These are phyloP conservation scores for Sclerotinia subarctica DNA, from an alignment of 2,329 filamentous ascomycete species.

Conservation along the genomic window DNA sequence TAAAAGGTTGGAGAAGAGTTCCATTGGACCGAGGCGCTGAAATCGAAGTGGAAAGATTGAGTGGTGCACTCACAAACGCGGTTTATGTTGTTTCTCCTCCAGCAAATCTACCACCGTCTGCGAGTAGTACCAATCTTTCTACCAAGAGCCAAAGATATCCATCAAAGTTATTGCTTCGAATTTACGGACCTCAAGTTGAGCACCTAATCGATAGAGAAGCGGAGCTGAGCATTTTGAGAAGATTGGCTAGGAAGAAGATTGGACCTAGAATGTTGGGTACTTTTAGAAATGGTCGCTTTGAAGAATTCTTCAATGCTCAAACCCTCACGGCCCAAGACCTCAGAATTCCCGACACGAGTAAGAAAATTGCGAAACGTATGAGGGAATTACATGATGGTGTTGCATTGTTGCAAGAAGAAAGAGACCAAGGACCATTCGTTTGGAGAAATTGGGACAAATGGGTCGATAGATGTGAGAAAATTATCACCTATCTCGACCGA, in stretches of 20 bases:
- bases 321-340: constrained; percentile 76
- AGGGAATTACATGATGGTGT: constrained; percentile 92
- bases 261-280: constrained; percentile 87
- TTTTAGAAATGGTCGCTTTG: constrained; percentile 92
- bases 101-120: constrained; percentile 48
- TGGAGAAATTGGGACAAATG: constrained; percentile 87
- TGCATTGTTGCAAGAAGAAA: constrained; percentile 76
- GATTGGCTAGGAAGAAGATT: constrained; percentile 87
- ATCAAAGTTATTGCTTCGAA: constrained; percentile 75
- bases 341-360: constrained; percentile 76
- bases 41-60: constrained; percentile 72
- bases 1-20: constrained; percentile 89
- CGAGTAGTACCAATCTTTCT: constrained; percentile 37
- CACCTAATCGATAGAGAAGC: constrained; percentile 92
- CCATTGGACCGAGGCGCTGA: constrained; percentile 66
- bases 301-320: constrained; percentile 85
- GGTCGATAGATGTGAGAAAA: constrained; percentile 55
- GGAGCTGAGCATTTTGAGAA: constrained; percentile 80
- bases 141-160: constrained; percentile 33
- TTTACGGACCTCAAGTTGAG: constrained; percentile 93
- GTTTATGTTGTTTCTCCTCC: constrained; percentile 93
- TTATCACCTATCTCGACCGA: constrained; percentile 51
- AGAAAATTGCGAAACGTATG: constrained; percentile 96
- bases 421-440: constrained; percentile 73
- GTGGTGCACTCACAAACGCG: constrained; percentile 91